Conservation (phyloP, 1,284 basidiomycete species). For the Irpex sp. region DNA sequence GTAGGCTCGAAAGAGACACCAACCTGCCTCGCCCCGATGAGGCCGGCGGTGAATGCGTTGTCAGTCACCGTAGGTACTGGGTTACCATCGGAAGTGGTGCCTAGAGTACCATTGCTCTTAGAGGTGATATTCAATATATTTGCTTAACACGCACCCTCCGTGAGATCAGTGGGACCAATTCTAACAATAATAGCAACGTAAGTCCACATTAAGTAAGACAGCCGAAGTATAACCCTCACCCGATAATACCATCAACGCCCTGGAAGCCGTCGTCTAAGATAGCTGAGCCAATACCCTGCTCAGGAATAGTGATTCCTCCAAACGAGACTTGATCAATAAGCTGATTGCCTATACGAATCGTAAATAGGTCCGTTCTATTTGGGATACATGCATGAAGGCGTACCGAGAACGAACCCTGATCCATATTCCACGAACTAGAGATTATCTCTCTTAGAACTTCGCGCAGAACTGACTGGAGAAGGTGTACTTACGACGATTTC, state of each 20-base stretch:
- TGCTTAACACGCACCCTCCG: conserved; percentile 21
- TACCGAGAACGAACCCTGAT: conserved; percentile 20
- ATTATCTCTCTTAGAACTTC: not conserved
- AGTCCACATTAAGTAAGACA: not conserved
- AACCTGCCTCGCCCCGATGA: conserved; percentile 29
- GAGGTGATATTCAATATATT: too few relatives aligned
- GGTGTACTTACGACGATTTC: not conserved
- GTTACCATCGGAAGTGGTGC: conserved; percentile 27
- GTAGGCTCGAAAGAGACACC: conserved; percentile 50
- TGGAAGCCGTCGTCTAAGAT: conserved; percentile 29
- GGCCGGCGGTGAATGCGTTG: conserved; percentile 37
- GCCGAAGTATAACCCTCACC: conserved; percentile 8
- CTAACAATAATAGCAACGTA: conserved; percentile 17
- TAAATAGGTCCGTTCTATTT: too few relatives aligned
- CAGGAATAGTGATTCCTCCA: conserved; percentile 12
- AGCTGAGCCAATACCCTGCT: conserved; percentile 55
- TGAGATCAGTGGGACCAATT: conserved; percentile 49
- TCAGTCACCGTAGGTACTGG: conserved; percentile 39
- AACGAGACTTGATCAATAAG: conserved; percentile 18
- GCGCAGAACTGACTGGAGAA: not conserved
- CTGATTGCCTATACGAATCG: conserved; percentile 16
- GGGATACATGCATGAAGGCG: not conserved
- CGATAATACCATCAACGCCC: conserved; percentile 50
- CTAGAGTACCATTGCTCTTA: conserved; percentile 3
- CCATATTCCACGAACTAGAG: conserved; percentile 21